These are phyloP conservation scores for Mucor piriformis DNA, from an alignment of 371 early-diverging fungal genomes.

Conservation along the genomic window DNA sequence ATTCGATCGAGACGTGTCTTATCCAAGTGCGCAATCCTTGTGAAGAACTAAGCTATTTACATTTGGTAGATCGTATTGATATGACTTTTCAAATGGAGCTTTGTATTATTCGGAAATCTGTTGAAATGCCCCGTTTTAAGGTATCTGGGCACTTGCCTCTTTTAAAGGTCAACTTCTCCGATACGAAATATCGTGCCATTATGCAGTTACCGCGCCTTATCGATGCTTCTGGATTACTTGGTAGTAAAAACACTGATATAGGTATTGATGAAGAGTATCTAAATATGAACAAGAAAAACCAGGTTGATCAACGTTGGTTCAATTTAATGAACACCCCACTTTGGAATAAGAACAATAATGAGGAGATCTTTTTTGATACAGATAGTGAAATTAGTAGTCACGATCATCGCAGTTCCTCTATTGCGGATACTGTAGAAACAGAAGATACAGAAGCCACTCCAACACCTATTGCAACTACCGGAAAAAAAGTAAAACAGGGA, in stretches of 20 bases:
- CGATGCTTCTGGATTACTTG: constrained; percentile 48
- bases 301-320: constrained; percentile 31
- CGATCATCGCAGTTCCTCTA: constrained; percentile 32
- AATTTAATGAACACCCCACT: constrained; percentile 39
- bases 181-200: constrained; percentile 89
- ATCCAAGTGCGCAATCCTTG: constrained; percentile 59
- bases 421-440: constrained; percentile 23
- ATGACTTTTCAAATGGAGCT: constrained; percentile 80
- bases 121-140: constrained; percentile 75
- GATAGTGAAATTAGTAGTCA: constrained; percentile 35
- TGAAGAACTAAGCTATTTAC: constrained; percentile 56
- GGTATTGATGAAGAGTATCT: not conserved
- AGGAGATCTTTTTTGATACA: constrained; percentile 34
- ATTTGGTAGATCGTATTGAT: constrained; percentile 89
- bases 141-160: constrained; percentile 86
- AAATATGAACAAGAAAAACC: constrained; percentile 6
- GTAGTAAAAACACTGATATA: not conserved
- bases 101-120: constrained; percentile 83
- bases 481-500: constrained; percentile 31
- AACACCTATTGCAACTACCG: constrained; percentile 19
- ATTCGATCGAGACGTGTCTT: constrained; percentile 76
- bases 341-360: constrained; percentile 27
- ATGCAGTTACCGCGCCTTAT: constrained; percentile 79
- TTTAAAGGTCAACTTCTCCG: constrained; percentile 90
- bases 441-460: constrained; percentile 19